Percentiles rank a stretch among this genome's conserved stretches.
phyloP scores from a whole-genome alignment of 192 early-diverging fungal species.

The Lobulomyces angularis region DNA sequence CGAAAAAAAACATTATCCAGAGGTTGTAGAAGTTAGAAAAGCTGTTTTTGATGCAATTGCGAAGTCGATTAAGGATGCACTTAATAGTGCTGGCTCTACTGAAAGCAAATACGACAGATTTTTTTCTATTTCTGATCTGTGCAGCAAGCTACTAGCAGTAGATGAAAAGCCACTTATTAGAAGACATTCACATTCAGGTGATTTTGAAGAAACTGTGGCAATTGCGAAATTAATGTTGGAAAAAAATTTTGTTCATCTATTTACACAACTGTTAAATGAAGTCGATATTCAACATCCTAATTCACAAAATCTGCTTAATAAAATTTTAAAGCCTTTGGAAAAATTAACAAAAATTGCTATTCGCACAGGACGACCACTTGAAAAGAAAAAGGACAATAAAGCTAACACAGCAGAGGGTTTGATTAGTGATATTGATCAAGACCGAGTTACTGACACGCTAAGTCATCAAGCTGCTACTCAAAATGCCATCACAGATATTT shows the following conservation, averaged over 20 bases:
- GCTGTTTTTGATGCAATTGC: conserved; percentile 57
- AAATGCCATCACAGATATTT: conserved; percentile 66
- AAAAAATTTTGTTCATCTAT: conserved; percentile 63
- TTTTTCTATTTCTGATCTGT: conserved; percentile 54
- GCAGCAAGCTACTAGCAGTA: conserved; percentile 45
- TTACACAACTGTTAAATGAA: conserved; percentile 69
- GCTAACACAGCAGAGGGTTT: not conserved
- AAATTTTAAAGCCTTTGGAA: conserved; percentile 80
- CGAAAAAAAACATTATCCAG: conserved; percentile 37
- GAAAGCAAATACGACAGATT: conserved; percentile 56
- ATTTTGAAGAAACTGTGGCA: no score
- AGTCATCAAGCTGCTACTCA: conserved; percentile 38
- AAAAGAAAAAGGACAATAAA: conserved; percentile 23
- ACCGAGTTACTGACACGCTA: conserved; percentile 10
- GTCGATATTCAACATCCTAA: conserved; percentile 86
- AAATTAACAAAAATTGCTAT: conserved; percentile 78
- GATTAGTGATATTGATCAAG: conserved; percentile 8
- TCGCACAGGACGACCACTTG: conserved; percentile 47
- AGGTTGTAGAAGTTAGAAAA: conserved; percentile 45
- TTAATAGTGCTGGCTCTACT: conserved; percentile 28
- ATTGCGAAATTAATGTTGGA: conserved; percentile 77
- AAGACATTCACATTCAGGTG: no score
- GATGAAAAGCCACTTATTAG: conserved; percentile 45
- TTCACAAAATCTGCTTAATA: conserved; percentile 56
- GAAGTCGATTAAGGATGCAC: conserved; percentile 48